A percentile compares a stretch with the other conserved stretches of the same genome.
phyloP scores from a whole-genome alignment of 495 filamentous ascomycete species.

The Penicillium argentinense region DNA sequence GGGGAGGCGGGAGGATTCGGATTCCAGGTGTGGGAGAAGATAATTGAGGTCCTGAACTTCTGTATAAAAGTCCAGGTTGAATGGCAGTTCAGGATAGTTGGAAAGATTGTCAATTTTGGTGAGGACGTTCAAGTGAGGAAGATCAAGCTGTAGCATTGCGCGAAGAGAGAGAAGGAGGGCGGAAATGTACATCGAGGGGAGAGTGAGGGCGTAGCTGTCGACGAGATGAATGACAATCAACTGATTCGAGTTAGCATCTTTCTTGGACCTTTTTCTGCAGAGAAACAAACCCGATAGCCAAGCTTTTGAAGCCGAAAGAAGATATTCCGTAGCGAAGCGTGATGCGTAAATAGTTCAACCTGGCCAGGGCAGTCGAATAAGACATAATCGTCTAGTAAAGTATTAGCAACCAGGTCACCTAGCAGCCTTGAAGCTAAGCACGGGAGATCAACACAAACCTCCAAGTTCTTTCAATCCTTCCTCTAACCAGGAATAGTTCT shows the following conservation, averaged over 20 bases:
- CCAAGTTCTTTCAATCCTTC: slow-evolving; percentile 70
- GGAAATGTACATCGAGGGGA: slow-evolving; percentile 92
- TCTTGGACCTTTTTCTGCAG: not conserved
- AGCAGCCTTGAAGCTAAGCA: no score
- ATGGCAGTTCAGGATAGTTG: slow-evolving; percentile 77
- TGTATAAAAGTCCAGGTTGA: slow-evolving; percentile 95
- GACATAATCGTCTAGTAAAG: slow-evolving; percentile 77
- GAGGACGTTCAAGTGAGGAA: slow-evolving; percentile 91
- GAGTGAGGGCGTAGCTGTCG: slow-evolving; percentile 86
- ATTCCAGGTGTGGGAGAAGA: slow-evolving; percentile 74
- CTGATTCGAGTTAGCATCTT: slow-evolving; percentile 45
- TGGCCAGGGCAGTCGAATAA: slow-evolving; percentile 96
- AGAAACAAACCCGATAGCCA: slow-evolving; percentile 76
- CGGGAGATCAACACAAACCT: no score
- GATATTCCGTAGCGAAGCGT: slow-evolving; percentile 84
- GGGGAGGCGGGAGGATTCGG: slow-evolving; percentile 55
- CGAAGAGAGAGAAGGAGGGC: slow-evolving; percentile 88
- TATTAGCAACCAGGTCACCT: slow-evolving; percentile 1
- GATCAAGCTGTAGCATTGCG: slow-evolving; percentile 96
- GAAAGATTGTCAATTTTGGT: slow-evolving; percentile 94
- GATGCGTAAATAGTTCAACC: slow-evolving; percentile 95
- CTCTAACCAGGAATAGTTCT: slow-evolving; percentile 89
- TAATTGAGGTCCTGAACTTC: slow-evolving; percentile 93
- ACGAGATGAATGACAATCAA: slow-evolving; percentile 86
- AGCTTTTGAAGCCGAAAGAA: slow-evolving; percentile 88